Evolutionary conservation across 768 basidiomycete species (phyloP).

Genomic region (Leccinum subgranulosum): DNA sequence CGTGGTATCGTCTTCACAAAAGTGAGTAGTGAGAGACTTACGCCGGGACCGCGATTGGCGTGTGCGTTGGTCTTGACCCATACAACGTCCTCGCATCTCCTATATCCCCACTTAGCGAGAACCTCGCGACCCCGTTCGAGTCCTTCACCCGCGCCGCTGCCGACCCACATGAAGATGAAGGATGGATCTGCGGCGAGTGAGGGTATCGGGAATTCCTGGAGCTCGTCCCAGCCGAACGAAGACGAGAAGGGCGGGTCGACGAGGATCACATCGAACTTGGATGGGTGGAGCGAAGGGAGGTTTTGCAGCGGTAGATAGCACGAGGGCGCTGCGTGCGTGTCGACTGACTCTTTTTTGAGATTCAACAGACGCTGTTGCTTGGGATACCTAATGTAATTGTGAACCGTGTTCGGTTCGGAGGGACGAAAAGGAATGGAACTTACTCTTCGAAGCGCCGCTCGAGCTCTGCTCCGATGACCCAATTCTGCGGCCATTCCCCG

Average conservation of each 20-base stretch:
- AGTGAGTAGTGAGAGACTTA: slow-evolving; percentile 31
- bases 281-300: slow-evolving; percentile 52
- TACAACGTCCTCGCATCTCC: slow-evolving; percentile 96
- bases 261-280: slow-evolving; percentile 88
- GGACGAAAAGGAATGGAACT: slow-evolving; percentile 27
- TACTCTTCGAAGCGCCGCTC: slow-evolving; percentile 93
- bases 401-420: neutral
- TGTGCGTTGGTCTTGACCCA: slow-evolving; percentile 92
- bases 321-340: slow-evolving; percentile 66
- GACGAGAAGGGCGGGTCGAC: slow-evolving; percentile 89
- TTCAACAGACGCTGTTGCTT: slow-evolving; percentile 83
- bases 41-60: slow-evolving; percentile 71
- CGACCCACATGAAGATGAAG: slow-evolving; percentile 96
- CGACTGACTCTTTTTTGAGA: slow-evolving; percentile 79
- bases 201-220: slow-evolving; percentile 79
- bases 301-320: slow-evolving; percentile 64
- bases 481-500: slow-evolving; percentile 93
- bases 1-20: neutral
- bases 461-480: slow-evolving; percentile 85
- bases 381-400: slow-evolving; percentile 65
- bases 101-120: slow-evolving; percentile 90
- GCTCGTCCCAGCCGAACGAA: slow-evolving; percentile 80
- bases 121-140: slow-evolving; percentile 90
- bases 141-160: slow-evolving; percentile 84
- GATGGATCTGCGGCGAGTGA: slow-evolving; percentile 85